Evolutionary conservation across 1,139 yeast species (phyloP).

Genomic region (Kurtzmaniella natalensis): DNA sequence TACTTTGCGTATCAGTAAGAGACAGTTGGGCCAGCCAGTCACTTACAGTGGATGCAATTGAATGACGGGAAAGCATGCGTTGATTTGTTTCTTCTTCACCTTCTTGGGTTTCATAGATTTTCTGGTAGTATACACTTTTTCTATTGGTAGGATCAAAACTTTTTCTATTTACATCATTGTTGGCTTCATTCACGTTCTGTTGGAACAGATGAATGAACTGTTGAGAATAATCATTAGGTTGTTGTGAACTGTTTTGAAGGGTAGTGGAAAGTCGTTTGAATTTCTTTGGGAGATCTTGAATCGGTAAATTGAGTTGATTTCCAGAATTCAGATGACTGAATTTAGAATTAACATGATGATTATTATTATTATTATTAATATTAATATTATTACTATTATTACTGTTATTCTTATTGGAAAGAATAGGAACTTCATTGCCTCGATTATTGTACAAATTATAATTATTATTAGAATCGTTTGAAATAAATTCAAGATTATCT

Average conservation of each 20-base stretch:
- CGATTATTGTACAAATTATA: no score
- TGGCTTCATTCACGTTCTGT: slow-evolving; percentile 26
- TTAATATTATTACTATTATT: neutral
- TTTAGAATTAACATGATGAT: no score
- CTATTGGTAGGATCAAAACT: slow-evolving; percentile 8
- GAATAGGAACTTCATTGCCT: neutral
- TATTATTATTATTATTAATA: neutral
- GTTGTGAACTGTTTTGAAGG: slow-evolving; percentile 25
- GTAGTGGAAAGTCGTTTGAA: slow-evolving; percentile 40
- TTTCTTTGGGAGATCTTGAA: slow-evolving; percentile 31
- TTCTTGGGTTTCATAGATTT: slow-evolving; percentile 17
- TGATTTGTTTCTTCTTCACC: slow-evolving; percentile 8
- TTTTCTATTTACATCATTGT: slow-evolving; percentile 4
- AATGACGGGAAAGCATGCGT: neutral
- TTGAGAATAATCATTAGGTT: slow-evolving; percentile 38
- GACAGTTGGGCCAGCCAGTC: slow-evolving; percentile 6
- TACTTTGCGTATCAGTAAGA: slow-evolving; percentile 10
- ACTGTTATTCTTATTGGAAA: neutral
- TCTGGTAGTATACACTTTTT: slow-evolving; percentile 33
- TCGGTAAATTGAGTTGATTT: slow-evolving; percentile 21
- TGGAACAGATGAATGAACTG: slow-evolving; percentile 40
- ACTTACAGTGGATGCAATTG: slow-evolving; percentile 9
- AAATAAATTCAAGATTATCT: slow-evolving; percentile 4
- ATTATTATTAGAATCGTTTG: no score
- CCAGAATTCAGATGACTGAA: neutral